phyloP scores from a whole-genome alignment of 306 rosid species.

The Ammopiptanthus mongolicus region DNA sequence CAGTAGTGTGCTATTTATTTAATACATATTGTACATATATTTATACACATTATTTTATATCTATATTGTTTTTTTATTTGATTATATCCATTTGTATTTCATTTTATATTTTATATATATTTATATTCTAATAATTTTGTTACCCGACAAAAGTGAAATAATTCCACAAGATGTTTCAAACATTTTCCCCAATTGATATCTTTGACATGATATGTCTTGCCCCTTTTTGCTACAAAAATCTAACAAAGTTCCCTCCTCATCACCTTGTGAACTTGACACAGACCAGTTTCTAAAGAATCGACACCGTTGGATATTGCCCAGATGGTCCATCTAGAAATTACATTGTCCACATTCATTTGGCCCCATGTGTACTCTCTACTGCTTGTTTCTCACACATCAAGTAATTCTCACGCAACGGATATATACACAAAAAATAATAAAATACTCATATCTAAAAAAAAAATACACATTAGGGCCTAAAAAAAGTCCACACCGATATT shows the following conservation, averaged over 20 bases:
- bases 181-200: neutral
- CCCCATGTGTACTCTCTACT: neutral
- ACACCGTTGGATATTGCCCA: neutral
- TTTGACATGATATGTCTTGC: neutral
- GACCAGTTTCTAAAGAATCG: neutral
- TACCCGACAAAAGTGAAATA: neutral
- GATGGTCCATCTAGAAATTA: neutral
- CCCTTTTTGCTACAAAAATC: neutral
- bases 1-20: too few relatives aligned
- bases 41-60: too few relatives aligned
- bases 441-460: neutral
- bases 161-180: neutral
- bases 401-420: conserved; percentile 21
- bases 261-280: neutral
- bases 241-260: neutral
- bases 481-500: neutral
- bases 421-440: neutral
- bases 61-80: too few relatives aligned
- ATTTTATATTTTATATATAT: too few relatives aligned
- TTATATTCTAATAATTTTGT: too few relatives aligned
- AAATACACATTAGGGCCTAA: neutral
- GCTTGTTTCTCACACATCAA: neutral
- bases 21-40: too few relatives aligned
- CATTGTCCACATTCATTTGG: conserved; percentile 6
- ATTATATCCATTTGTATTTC: too few relatives aligned